Percentiles rank a stretch among this genome's conserved stretches.
These are phyloP conservation scores for Elsinoe arachidis DNA, from an alignment of 2,329 filamentous ascomycete genomes.

Conservation along the genomic window DNA sequence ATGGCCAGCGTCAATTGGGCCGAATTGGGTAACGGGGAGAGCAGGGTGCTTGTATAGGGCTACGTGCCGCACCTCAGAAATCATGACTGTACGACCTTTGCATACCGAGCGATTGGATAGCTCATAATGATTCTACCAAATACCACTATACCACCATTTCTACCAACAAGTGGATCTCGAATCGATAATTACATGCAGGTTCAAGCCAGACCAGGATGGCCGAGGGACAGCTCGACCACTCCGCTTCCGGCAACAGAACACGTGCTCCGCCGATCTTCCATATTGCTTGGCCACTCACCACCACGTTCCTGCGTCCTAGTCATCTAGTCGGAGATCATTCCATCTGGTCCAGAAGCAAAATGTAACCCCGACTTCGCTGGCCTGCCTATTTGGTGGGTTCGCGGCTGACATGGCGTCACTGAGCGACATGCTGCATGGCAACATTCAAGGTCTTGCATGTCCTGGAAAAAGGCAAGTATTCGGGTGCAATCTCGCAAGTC, in stretches of 20 bases:
- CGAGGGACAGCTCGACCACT: background rate
- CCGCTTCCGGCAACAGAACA: background rate
- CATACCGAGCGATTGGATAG: slow-evolving; percentile 4
- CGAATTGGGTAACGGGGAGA: slow-evolving; percentile 50
- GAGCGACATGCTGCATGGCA: background rate
- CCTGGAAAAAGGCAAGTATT: background rate
- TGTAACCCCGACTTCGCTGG: background rate
- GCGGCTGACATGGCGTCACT: slow-evolving; percentile 4
- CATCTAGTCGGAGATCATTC: slow-evolving; percentile 4
- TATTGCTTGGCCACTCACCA: background rate
- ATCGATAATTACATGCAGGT: slow-evolving; percentile 8
- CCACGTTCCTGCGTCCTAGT: slow-evolving; percentile 4
- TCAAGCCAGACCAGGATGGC: background rate
- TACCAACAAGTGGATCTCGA: background rate
- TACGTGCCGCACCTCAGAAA: background rate
- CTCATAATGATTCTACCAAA: background rate
- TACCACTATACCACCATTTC: background rate
- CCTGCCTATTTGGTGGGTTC: slow-evolving; percentile 3
- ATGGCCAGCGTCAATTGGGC: slow-evolving; percentile 39
- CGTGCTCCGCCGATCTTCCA: slow-evolving; percentile 6
- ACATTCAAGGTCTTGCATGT: slow-evolving; percentile 2
- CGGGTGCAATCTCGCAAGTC: background rate
- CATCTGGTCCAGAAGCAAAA: background rate
- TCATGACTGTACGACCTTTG: slow-evolving; percentile 2
- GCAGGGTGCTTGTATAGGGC: slow-evolving; percentile 34